Conservation (phyloP, 495 filamentous ascomycete genomes). For the Penicillium chermesinum region DNA sequence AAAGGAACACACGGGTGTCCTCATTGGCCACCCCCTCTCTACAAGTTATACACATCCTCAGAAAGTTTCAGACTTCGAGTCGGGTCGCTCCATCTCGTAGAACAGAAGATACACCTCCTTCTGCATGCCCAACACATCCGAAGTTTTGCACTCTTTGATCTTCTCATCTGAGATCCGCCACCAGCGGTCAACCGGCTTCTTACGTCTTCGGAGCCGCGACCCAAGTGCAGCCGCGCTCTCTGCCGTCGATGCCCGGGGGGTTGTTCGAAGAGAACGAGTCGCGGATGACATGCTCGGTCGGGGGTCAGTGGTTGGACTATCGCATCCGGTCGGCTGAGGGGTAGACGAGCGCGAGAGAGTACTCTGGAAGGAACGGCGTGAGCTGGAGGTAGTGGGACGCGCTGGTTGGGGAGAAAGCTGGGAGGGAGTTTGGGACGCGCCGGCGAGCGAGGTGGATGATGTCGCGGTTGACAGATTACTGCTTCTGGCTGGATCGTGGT, state of each 20-base stretch:
- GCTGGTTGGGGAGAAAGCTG: slow-evolving; percentile 28
- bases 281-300: slow-evolving; percentile 27
- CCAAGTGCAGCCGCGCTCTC: slow-evolving; percentile 18
- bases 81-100: slow-evolving; percentile 71
- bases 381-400: slow-evolving; percentile 36
- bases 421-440: slow-evolving; percentile 21
- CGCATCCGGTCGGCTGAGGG: slow-evolving; percentile 25
- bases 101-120: slow-evolving; percentile 94
- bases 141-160: slow-evolving; percentile 86
- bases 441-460: slow-evolving; percentile 41
- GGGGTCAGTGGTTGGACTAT: slow-evolving; percentile 24
- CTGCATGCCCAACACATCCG: slow-evolving; percentile 88
- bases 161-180: slow-evolving; percentile 99
- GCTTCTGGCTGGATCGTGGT: slow-evolving; percentile 20
- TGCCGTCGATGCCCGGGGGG: slow-evolving; percentile 20
- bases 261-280: slow-evolving; percentile 22
- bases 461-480: slow-evolving; percentile 32
- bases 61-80: not conserved
- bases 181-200: slow-evolving; percentile 70
- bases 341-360: slow-evolving; percentile 28
- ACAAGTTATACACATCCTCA: not conserved
- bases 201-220: slow-evolving; percentile 47
- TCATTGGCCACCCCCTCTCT: not conserved
- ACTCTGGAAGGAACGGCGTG: slow-evolving; percentile 35
- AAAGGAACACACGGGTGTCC: not conserved